phyloP scores from a whole-genome alignment of 352 stramenopile genomes.

The Globisporangium cederbergense region DNA sequence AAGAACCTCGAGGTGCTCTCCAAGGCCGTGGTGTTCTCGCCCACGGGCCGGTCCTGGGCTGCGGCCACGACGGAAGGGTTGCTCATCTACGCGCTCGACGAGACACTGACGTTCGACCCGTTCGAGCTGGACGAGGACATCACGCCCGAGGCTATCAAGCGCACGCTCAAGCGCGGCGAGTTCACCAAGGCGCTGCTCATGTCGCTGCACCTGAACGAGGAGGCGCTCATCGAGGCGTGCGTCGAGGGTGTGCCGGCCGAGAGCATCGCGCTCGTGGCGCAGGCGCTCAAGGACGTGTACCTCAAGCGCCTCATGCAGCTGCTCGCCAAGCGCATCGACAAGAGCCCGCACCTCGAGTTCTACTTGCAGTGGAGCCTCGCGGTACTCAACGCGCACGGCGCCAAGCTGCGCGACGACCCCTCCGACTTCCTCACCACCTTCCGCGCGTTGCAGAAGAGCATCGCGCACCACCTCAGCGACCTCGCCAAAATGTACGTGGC shows the following conservation, averaged over 20 bases:
- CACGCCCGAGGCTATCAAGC: slow-evolving; percentile 91
- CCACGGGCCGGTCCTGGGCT: slow-evolving; percentile 95
- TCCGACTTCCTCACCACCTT: slow-evolving; percentile 77
- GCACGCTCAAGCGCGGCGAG: slow-evolving; percentile 85
- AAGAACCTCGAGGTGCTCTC: slow-evolving; percentile 87
- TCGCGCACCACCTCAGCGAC: slow-evolving; percentile 80
- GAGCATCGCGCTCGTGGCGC: slow-evolving; percentile 89
- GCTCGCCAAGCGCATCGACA: slow-evolving; percentile 90
- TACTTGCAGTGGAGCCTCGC: slow-evolving; percentile 95
- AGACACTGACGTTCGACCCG: slow-evolving; percentile 97
- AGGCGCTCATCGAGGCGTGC: slow-evolving; percentile 89
- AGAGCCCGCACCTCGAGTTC: slow-evolving; percentile 96
- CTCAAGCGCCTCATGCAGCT: slow-evolving; percentile 91
- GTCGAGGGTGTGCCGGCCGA: slow-evolving; percentile 89
- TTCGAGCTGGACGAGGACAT: slow-evolving; percentile 98
- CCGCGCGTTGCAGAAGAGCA: slow-evolving; percentile 84
- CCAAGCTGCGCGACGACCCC: slow-evolving; percentile 76
- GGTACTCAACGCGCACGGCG: slow-evolving; percentile 92
- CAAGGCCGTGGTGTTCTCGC: slow-evolving; percentile 95
- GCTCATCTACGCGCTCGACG: slow-evolving; percentile 96
- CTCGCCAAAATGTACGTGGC: slow-evolving; percentile 76
- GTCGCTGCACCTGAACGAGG: slow-evolving; percentile 96
- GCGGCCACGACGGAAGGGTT: slow-evolving; percentile 97
- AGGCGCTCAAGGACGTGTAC: slow-evolving; percentile 89
- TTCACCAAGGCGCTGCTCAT: slow-evolving; percentile 94